phyloP scores from a whole-genome alignment of 1,284 basidiomycete species.

The Rhodotorula sp. region DNA sequence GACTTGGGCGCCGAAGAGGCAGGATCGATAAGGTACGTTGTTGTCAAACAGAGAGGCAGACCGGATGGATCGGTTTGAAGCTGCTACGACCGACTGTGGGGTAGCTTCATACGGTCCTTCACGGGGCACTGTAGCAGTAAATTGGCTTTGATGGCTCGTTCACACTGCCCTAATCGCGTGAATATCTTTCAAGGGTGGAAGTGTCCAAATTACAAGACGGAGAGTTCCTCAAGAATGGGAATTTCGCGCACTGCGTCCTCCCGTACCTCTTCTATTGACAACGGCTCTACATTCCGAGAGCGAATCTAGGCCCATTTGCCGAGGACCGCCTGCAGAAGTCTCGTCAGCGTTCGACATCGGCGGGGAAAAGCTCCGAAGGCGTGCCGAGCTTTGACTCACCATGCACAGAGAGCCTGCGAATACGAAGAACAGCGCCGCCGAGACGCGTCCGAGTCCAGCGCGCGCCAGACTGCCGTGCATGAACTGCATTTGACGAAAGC shows the following conservation, averaged over 20 bases:
- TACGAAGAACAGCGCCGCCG: slow-evolving; percentile 23
- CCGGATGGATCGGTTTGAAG: too few species aligned
- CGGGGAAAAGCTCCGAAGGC: slow-evolving; percentile 42
- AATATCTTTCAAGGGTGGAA: too few species aligned
- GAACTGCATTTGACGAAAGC: slow-evolving; percentile 12
- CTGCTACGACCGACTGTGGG: too few species aligned
- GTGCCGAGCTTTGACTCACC: slow-evolving; percentile 36
- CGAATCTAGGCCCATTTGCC: slow-evolving; percentile 48
- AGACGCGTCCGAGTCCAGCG: slow-evolving; percentile 1
- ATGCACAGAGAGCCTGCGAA: slow-evolving; percentile 32
- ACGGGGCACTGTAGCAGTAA: too few species aligned
- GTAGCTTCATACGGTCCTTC: too few species aligned
- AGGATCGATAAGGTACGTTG: slow-evolving; percentile 12
- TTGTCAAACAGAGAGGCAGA: slow-evolving; percentile 9
- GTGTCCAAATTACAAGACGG: too few species aligned
- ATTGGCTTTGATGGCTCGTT: too few species aligned
- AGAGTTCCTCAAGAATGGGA: too few species aligned
- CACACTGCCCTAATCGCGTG: too few species aligned
- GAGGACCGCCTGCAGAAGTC: slow-evolving; percentile 48
- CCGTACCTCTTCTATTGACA: too few species aligned
- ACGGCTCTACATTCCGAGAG: too few species aligned
- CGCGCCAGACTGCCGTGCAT: slow-evolving; percentile 34
- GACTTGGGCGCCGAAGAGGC: slow-evolving; percentile 2
- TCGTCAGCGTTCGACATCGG: slow-evolving; percentile 41
- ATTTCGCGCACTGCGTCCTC: too few species aligned